Evolutionary conservation across 176 grass and related monocot species (phyloP).

Genomic region (Oryza glumipatula): DNA sequence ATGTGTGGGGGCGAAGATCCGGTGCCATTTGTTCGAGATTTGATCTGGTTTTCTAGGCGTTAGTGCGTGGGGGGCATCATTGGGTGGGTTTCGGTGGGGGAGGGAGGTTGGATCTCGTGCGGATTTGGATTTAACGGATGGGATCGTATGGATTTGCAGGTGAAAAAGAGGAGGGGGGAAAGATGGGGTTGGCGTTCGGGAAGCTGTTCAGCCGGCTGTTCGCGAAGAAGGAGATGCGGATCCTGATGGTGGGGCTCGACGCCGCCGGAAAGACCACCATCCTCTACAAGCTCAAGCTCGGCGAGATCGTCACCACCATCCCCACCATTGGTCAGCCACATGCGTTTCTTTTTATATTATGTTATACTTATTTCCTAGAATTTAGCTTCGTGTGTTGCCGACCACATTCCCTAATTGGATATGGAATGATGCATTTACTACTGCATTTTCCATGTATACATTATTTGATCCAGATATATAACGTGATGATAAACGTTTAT

Average conservation of each 20-base stretch:
- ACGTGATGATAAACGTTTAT: no score
- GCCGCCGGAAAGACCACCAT: constrained; percentile 82
- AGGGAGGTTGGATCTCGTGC: neutral
- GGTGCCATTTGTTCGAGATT: neutral
- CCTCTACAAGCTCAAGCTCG: constrained; percentile 84
- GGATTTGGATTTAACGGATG: neutral
- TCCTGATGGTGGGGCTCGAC: constrained; percentile 75
- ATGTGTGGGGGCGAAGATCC: neutral
- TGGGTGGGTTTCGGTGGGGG: no score
- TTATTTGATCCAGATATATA: no score
- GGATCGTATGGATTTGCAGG: neutral
- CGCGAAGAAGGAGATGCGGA: constrained; percentile 81
- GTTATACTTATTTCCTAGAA: no score
- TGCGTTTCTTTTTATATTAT: no score
- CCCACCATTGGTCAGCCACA: constrained; percentile 56
- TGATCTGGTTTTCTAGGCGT: no score
- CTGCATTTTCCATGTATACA: no score
- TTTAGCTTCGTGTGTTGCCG: no score
- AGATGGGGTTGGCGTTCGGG: constrained; percentile 72
- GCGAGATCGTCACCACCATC: constrained; percentile 85
- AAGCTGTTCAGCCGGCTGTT: constrained; percentile 79
- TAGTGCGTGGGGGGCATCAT: no score
- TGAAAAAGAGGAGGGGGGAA: neutral
- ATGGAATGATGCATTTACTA: no score
- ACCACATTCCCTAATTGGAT: no score